Percentiles rank a stretch among this genome's conserved stretches.
These are phyloP conservation scores for Pulveroboletus sp. DNA, from an alignment of 768 basidiomycete species.

Conservation along the genomic window DNA sequence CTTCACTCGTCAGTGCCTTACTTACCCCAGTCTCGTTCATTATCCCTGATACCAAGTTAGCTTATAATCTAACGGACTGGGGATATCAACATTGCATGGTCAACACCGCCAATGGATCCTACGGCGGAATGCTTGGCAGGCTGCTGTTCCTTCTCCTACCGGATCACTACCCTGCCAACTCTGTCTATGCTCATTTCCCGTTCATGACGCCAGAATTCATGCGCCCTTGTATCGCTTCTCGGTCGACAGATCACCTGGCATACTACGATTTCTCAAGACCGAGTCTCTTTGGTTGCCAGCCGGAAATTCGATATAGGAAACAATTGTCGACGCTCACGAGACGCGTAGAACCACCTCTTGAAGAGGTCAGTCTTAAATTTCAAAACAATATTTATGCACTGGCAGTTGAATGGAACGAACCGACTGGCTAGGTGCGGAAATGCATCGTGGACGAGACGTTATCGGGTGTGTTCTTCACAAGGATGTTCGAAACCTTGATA, in stretches of 20 bases:
- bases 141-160: constrained; percentile 72
- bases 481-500: constrained; percentile 8
- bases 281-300: neutral
- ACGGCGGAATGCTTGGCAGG: constrained; percentile 70
- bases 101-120: constrained; percentile 63
- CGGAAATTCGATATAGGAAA: constrained; percentile 7
- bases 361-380: constrained; percentile 11
- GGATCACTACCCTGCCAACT: constrained; percentile 58
- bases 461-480: constrained; percentile 7
- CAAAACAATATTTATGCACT: too few species aligned
- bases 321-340: constrained; percentile 19
- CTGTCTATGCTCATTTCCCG: constrained; percentile 76
- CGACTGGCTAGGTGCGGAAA: constrained; percentile 9
- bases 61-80: constrained; percentile 74
- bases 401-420: neutral
- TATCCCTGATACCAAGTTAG: constrained; percentile 33
- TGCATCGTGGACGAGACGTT: constrained; percentile 14
- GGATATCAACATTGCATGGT: constrained; percentile 70
- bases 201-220: constrained; percentile 56
- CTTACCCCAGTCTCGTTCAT: neutral
- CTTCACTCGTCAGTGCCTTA: constrained; percentile 57
- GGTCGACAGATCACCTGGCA: constrained; percentile 27
- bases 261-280: constrained; percentile 65
- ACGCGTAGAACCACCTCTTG: neutral
- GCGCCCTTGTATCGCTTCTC: constrained; percentile 42